Percentiles rank a stretch among this genome's conserved stretches.
These are phyloP conservation scores for Ormosia emarginata DNA, from an alignment of 306 rosid genomes.

Conservation along the genomic window DNA sequence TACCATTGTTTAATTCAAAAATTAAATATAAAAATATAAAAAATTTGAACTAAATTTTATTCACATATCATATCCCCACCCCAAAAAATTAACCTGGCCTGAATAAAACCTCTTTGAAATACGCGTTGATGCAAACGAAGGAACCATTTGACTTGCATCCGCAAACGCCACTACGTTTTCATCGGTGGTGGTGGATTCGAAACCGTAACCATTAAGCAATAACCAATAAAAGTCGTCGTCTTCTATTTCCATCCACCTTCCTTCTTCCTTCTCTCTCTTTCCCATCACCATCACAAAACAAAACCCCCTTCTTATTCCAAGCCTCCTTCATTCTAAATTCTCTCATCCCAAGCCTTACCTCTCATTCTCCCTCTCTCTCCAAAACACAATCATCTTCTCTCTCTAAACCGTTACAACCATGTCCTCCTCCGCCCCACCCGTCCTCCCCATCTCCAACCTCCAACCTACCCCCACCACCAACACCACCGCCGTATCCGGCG, in stretches of 20 bases:
- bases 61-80: too few species aligned
- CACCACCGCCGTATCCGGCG: not conserved
- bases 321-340: not conserved
- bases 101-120: too few species aligned
- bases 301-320: not conserved
- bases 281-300: not conserved
- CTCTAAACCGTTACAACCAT: constrained; percentile 34
- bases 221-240: not conserved
- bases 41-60: too few species aligned
- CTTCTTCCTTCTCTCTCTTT: not conserved
- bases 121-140: too few species aligned
- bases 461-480: constrained; percentile 9
- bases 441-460: constrained; percentile 55
- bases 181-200: constrained; percentile 17
- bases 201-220: constrained; percentile 30
- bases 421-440: constrained; percentile 47
- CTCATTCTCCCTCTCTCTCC: not conserved
- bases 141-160: not conserved
- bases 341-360: not conserved
- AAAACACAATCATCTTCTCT: not conserved
- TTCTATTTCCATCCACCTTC: not conserved
- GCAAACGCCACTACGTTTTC: not conserved
- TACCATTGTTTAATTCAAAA: too few species aligned
- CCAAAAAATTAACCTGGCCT: too few species aligned
- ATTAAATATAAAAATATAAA: too few species aligned